Conservation (phyloP, 805 yeast species). For the Candida hungchunana region DNA sequence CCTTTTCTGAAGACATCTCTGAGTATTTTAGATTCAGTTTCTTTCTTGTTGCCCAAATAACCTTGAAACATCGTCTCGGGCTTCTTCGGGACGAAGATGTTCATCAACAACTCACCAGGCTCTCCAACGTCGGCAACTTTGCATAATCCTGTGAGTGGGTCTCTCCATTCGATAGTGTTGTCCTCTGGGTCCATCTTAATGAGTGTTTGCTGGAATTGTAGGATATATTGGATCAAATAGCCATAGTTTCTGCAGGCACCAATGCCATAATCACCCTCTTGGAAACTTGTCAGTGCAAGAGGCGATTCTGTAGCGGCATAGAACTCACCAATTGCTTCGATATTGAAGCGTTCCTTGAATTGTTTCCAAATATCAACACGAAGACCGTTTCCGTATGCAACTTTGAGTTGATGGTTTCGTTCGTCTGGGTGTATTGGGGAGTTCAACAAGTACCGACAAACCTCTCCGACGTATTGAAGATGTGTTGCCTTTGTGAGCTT, state of each 20-base stretch:
- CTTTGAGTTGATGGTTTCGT: constrained; percentile 49
- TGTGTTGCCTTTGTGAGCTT: constrained; percentile 67
- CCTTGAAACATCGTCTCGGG: constrained; percentile 85
- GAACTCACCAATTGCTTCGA: constrained; percentile 79
- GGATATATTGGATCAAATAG: constrained; percentile 44
- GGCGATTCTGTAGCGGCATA: constrained; percentile 95
- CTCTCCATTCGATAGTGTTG: constrained; percentile 64
- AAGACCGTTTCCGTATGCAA: constrained; percentile 89
- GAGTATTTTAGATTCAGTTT: constrained; percentile 72
- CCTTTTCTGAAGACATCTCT: constrained; percentile 75
- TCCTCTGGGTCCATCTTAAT: constrained; percentile 81
- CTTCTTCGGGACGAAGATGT: constrained; percentile 56
- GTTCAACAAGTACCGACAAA: constrained; percentile 77
- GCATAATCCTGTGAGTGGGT: constrained; percentile 62
- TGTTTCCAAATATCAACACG: constrained; percentile 84
- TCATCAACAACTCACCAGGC: constrained; percentile 87
- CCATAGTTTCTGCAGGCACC: constrained; percentile 90
- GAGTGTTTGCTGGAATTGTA: constrained; percentile 52
- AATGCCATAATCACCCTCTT: constrained; percentile 71
- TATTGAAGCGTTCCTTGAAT: constrained; percentile 72
- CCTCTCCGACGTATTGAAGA: constrained; percentile 92
- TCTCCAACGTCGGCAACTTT: constrained; percentile 49
- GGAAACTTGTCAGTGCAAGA: constrained; percentile 77
- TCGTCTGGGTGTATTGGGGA: constrained; percentile 66
- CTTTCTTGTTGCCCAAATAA: constrained; percentile 73